phyloP scores from a whole-genome alignment of 208 protist species.

The Crithidia acanthocephali region DNA sequence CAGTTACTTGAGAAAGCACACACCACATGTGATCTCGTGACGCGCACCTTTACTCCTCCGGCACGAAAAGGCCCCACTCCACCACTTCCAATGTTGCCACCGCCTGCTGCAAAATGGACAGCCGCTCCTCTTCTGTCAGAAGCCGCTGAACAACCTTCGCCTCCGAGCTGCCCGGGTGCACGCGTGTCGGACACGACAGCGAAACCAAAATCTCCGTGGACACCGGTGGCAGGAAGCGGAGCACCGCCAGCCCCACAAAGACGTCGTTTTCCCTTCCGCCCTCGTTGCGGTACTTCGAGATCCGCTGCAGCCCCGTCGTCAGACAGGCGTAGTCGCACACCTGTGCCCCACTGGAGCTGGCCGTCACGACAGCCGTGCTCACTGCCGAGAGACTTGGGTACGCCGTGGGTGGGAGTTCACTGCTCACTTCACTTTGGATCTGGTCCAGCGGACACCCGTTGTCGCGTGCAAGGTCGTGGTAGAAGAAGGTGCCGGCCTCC shows the following conservation, averaged over 20 bases:
- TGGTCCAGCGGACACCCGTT: constrained; percentile 49
- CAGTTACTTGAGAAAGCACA: neutral
- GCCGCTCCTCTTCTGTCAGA: constrained; percentile 46
- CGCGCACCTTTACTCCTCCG: constrained; percentile 35
- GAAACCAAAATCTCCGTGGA: constrained; percentile 71
- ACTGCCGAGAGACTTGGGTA: constrained; percentile 42
- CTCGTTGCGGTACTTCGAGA: constrained; percentile 81
- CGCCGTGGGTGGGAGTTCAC: constrained; percentile 22
- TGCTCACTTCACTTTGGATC: constrained; percentile 5
- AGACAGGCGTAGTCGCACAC: constrained; percentile 55
- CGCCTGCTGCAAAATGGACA: constrained; percentile 31
- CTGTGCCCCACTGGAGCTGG: constrained; percentile 9
- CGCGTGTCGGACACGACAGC: constrained; percentile 50
- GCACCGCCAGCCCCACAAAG: constrained; percentile 56
- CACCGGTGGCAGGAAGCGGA: constrained; percentile 62
- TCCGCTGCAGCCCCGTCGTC: constrained; percentile 50
- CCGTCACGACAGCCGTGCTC: neutral
- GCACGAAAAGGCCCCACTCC: constrained; percentile 75
- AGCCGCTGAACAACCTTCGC: constrained; percentile 49
- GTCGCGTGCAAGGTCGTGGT: constrained; percentile 60
- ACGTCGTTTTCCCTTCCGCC: constrained; percentile 70
- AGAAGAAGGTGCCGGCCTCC: constrained; percentile 63
- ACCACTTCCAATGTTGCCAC: constrained; percentile 50
- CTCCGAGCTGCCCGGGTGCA: constrained; percentile 70
- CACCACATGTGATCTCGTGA: neutral